Evolutionary conservation across 169 alveolate genomes (phyloP).

Genomic region (Cryptosporidium bovis): DNA sequence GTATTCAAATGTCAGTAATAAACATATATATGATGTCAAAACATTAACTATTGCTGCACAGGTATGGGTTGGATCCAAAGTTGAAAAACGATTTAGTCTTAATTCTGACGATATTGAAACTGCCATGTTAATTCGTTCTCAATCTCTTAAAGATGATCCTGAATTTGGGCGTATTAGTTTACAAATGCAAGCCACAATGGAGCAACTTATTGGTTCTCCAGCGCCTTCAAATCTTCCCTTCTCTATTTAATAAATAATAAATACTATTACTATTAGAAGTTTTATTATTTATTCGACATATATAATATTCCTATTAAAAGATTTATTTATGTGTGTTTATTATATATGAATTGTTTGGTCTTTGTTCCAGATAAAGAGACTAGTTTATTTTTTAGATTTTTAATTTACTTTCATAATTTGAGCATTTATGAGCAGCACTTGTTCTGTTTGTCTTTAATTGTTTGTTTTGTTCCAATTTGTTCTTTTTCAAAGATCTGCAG

Average conservation of each 20-base stretch:
- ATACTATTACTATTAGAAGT: not conserved
- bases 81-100: slow-evolving; percentile 83
- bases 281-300: not conserved
- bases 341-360: not conserved
- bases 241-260: slow-evolving; percentile 20
- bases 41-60: slow-evolving; percentile 83
- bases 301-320: not conserved
- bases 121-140: slow-evolving; percentile 79
- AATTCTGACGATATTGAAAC: slow-evolving; percentile 85
- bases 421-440: too few relatives aligned
- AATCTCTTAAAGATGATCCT: slow-evolving; percentile 76
- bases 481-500: too few relatives aligned
- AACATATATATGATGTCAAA: slow-evolving; percentile 79
- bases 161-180: slow-evolving; percentile 77
- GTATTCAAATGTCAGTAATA: slow-evolving; percentile 78
- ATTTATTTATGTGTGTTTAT: not conserved
- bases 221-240: slow-evolving; percentile 69
- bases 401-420: not conserved
- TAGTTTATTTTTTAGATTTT: not conserved
- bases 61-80: slow-evolving; percentile 86
- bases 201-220: slow-evolving; percentile 64
- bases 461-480: too few relatives aligned
- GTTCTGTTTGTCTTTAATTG: too few relatives aligned
- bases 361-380: not conserved
- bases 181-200: slow-evolving; percentile 77